phyloP scores from a whole-genome alignment of 202 grass and related monocot species.

The Zoysia matrella region DNA sequence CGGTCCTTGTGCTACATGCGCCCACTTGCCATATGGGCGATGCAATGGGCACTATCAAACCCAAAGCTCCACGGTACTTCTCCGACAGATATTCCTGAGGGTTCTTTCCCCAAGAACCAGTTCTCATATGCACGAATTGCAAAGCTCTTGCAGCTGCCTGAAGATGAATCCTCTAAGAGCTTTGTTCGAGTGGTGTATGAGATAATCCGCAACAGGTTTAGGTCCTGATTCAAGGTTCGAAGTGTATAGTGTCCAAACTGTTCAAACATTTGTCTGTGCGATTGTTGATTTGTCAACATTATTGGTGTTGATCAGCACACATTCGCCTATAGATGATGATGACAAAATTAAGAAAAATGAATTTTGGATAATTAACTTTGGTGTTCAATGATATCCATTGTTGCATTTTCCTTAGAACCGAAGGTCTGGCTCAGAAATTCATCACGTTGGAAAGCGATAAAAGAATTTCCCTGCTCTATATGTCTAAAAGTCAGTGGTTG shows the following conservation, averaged over 20 bases:
- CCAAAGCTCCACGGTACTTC: slow-evolving; percentile 63
- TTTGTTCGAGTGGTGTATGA: slow-evolving; percentile 78
- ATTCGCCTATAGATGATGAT: background rate
- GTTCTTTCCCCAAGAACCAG: slow-evolving; percentile 52
- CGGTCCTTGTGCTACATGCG: slow-evolving; percentile 97
- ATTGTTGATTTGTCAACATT: slow-evolving; percentile 23
- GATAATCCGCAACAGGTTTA: slow-evolving; percentile 59
- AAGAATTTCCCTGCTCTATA: no score
- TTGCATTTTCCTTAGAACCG: no score
- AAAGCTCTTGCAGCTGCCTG: slow-evolving; percentile 80
- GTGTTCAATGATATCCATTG: no score
- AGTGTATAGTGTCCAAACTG: background rate
- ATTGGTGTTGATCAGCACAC: slow-evolving; percentile 1
- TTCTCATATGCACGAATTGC: slow-evolving; percentile 64
- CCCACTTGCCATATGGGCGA: slow-evolving; percentile 90
- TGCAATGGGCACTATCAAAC: slow-evolving; percentile 84
- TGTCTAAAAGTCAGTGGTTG: no score
- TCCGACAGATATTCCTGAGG: slow-evolving; percentile 43
- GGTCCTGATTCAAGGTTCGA: slow-evolving; percentile 35
- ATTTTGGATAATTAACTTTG: no score
- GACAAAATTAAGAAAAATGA: no score
- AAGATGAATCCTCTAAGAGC: slow-evolving; percentile 71
- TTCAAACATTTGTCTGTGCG: slow-evolving; percentile 1
- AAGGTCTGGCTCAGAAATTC: no score
- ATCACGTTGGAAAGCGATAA: no score